Evolutionary conservation across 768 basidiomycete genomes (phyloP), one percentile per base, ranked within the genome.

Genomic region (Strobilomyces echinocephalus): DNA sequence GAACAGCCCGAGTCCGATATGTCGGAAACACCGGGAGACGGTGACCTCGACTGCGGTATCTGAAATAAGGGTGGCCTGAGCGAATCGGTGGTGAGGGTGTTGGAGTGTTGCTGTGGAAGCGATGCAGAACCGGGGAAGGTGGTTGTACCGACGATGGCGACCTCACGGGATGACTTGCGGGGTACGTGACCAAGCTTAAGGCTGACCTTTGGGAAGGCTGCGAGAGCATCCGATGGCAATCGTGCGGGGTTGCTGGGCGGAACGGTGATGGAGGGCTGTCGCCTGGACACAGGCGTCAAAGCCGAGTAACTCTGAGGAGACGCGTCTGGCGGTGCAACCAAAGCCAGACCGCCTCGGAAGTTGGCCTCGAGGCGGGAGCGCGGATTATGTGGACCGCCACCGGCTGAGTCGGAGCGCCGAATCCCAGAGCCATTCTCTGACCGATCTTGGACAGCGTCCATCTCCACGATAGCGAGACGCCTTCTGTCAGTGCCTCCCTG

Each of bases 271-370:
- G 63, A 58, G 53, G 60, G 47, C 18, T 53, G 60, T 8, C 48
- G 55, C n/a, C 49, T 53, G 34, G 61, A 50, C 38, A 73, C 60
- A 55, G 83, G 79, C 5, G 79, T 74, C 43, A 84, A 72, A 50
- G 78, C 76, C 28, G 79, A 73, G 61, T 83, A 81, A 14, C 76
- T 69, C 43, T 65, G 72, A 15, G 77, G 76, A 9, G 81, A 76
- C 58, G 82, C 83, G 67, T 87, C 88, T 36, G 86, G 85, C 46
- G 86, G 87, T 49, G 84, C 84, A 55, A 88, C 82, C 57, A 89
- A 74, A 49, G 86, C 82, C 24, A 88, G 74, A 49, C 81, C 80
- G 10, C 47, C 50, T 24, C 24, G 24, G 61, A 34, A 42, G 58
- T 69, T 71, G 35, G 73, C 69, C 50, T 73, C 68, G 49, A 74